phyloP scores from a whole-genome alignment of 1,284 basidiomycete genomes.

The Microbotryum intermedium region DNA sequence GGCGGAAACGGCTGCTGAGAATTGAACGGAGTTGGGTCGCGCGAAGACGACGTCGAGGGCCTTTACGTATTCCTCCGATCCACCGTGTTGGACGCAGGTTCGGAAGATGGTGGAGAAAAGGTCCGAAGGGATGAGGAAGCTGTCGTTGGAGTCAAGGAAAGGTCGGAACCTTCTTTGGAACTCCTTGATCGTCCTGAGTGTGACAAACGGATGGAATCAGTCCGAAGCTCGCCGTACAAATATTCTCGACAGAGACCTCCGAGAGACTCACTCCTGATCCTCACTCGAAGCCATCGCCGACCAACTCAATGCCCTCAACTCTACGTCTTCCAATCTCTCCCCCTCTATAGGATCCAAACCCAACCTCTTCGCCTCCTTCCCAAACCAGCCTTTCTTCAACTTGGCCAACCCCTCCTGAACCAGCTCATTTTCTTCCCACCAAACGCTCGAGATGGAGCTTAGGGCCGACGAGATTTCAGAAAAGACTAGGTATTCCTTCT shows the following conservation, averaged over 20 bases:
- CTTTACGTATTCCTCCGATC: slow-evolving; percentile 7
- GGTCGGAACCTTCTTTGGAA: slow-evolving; percentile 29
- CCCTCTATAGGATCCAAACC: slow-evolving; percentile 63
- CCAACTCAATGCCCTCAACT: slow-evolving; percentile 63
- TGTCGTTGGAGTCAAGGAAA: slow-evolving; percentile 61
- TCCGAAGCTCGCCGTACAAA: too few species aligned
- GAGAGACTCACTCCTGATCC: neutral
- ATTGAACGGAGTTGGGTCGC: too few species aligned
- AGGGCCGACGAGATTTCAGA: slow-evolving; percentile 54
- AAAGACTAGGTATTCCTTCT: slow-evolving; percentile 63
- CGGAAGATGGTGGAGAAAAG: slow-evolving; percentile 53
- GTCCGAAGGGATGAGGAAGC: slow-evolving; percentile 64
- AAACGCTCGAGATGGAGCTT: slow-evolving; percentile 53
- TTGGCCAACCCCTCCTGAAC: slow-evolving; percentile 54
- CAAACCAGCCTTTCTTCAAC: slow-evolving; percentile 48
- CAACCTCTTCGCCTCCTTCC: slow-evolving; percentile 65
- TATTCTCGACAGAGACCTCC: too few species aligned
- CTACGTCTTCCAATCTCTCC: slow-evolving; percentile 52
- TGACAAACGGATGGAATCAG: too few species aligned
- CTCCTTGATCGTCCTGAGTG: slow-evolving; percentile 49
- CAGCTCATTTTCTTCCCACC: slow-evolving; percentile 71
- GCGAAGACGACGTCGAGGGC: slow-evolving; percentile 35
- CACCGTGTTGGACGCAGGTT: neutral
- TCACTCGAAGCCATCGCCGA: slow-evolving; percentile 47
- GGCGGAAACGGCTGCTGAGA: too few species aligned